Evolutionary conservation across 345 rosid genomes (phyloP), one percentile per base, ranked within the genome.

Genomic region (Xanthoceras sorbifolium): DNA sequence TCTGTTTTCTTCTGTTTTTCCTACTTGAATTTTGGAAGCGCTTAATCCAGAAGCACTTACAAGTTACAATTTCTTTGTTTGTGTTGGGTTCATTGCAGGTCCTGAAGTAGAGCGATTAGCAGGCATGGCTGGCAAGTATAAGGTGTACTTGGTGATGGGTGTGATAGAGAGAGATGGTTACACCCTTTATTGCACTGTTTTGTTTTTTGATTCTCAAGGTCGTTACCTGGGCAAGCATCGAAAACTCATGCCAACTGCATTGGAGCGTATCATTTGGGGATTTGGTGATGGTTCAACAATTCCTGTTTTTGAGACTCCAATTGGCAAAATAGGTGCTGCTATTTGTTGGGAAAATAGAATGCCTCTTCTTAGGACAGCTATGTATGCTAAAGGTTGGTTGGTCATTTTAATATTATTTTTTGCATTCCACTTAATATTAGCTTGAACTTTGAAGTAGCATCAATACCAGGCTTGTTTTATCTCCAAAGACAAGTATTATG

Each of bases 311-410:
- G 92, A 92, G 44, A 90, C 97, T 26, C 89, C 94, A 2, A 75
- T 93, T 38, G 97, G 98, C 11, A 95, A 93, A 82, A 89, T 95
- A 0, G 98, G 98, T 26, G 97, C 96, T 66, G 98, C 96, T 50
- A 88, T 95, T 73, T 95, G 97, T 80, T 95, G 98, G 98, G 97
- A 95, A 71, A 95, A 93, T 76, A 87, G 89, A 83, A 95, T 95
- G 98, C 99, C 99, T 12, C 92, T 94, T 75, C 87, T 92, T 22
- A 87, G 98, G 83, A 92, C 94, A 46, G 99, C 99, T 25, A 87
- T 95, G 92, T 95, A 92, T 85, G 97, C 85, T 63, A 90, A 93
- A 92, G 98, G 99, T 90, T 82, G 74, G 87, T 70, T 42, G 10
- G 46, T 42, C 14, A 29, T 55, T 74, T 61, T 17, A 54, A 9